Conservation (phyloP, 192 early-diverging fungal species). For the Jimgerdemannia flammicorona region DNA sequence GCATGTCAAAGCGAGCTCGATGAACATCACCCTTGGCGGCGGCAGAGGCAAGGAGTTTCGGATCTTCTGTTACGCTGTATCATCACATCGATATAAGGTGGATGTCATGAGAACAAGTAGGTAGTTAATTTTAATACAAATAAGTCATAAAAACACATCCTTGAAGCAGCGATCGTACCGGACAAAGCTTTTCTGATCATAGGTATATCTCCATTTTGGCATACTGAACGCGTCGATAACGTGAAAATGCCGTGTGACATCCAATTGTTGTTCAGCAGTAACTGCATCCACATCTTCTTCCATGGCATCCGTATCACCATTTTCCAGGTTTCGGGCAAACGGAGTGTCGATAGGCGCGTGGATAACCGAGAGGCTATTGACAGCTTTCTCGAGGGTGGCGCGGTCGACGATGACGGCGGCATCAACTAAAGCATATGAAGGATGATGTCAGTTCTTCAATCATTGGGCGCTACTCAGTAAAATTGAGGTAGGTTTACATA, state of each 20-base stretch:
- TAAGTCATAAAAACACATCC: not conserved
- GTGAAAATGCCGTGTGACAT: slow-evolving; percentile 43
- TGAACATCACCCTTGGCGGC: slow-evolving; percentile 63
- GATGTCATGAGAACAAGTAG: not conserved
- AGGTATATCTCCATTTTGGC: slow-evolving; percentile 64
- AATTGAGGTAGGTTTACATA: too few relatives aligned
- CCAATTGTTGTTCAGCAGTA: too few relatives aligned
- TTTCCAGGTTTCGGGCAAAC: too few relatives aligned
- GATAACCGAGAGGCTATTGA: too few relatives aligned
- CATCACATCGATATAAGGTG: not conserved
- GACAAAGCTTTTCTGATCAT: slow-evolving; percentile 61
- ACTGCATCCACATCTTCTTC: too few relatives aligned
- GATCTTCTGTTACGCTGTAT: slow-evolving; percentile 18
- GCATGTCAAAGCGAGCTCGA: slow-evolving; percentile 72
- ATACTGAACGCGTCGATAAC: slow-evolving; percentile 75
- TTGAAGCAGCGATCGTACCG: slow-evolving; percentile 22
- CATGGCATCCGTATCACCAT: too few relatives aligned
- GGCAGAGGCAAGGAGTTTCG: slow-evolving; percentile 54
- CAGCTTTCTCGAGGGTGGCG: too few relatives aligned
- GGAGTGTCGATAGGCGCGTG: too few relatives aligned
- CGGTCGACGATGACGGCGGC: too few relatives aligned
- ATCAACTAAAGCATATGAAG: too few relatives aligned
- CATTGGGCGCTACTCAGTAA: too few relatives aligned
- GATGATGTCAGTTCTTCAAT: too few relatives aligned
- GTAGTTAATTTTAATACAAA: not conserved